These are phyloP conservation scores for Aspergillus aculeatinus DNA, from an alignment of 2,329 filamentous ascomycete genomes.

Conservation along the genomic window DNA sequence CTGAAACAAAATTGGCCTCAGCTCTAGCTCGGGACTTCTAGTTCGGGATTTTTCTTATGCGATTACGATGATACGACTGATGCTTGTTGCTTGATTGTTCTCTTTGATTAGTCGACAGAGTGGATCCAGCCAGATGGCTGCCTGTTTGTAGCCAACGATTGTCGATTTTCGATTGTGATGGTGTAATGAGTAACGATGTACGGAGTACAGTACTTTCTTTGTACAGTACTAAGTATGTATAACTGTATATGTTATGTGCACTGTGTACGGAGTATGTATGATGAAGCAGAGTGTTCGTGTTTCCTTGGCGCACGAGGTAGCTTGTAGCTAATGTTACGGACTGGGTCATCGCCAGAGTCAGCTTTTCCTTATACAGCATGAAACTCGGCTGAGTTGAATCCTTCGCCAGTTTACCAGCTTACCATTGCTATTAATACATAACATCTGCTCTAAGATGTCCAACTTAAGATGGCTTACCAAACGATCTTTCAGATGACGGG, in stretches of 20 bases:
- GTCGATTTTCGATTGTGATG: too few relatives aligned
- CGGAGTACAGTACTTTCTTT: too few relatives aligned
- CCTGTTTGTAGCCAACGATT: neutral
- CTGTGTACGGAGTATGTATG: too few relatives aligned
- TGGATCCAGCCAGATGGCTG: neutral
- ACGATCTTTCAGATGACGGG: neutral
- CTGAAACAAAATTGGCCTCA: neutral
- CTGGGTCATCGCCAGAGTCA: too few relatives aligned
- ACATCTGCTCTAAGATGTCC: neutral
- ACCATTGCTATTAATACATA: neutral
- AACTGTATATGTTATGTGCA: too few relatives aligned
- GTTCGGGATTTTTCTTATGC: neutral
- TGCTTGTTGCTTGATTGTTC: neutral
- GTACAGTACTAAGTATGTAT: too few relatives aligned
- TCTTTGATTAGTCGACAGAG: neutral
- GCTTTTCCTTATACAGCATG: too few relatives aligned
- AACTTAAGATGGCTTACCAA: neutral
- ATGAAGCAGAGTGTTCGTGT: neutral
- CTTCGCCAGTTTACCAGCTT: neutral
- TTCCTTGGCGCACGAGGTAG: neutral
- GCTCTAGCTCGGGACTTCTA: too few relatives aligned
- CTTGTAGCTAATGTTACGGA: too few relatives aligned
- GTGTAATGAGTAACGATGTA: too few relatives aligned
- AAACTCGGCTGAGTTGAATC: neutral
- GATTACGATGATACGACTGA: neutral